These are phyloP conservation scores for Aspergillus sparsus DNA, from an alignment of 495 filamentous ascomycete genomes.

Conservation along the genomic window DNA sequence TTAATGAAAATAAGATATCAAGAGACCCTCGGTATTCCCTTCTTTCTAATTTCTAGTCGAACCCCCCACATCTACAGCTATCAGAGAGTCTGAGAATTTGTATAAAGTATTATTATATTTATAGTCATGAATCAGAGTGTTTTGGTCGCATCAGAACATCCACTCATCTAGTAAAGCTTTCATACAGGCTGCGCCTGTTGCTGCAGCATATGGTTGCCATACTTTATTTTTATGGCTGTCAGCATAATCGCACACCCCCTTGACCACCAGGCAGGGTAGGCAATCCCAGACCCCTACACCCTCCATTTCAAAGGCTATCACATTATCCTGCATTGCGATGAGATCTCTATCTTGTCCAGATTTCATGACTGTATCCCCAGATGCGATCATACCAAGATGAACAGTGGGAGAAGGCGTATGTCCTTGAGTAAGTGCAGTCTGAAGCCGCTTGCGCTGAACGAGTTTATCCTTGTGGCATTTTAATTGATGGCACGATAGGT, in stretches of 20 bases:
- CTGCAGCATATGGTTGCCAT: slow-evolving; percentile 44
- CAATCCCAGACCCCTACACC: slow-evolving; percentile 31
- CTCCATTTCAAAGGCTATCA: slow-evolving; percentile 38
- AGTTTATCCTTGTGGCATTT: slow-evolving; percentile 15
- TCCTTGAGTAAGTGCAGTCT: slow-evolving; percentile 3
- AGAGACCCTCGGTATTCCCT: too few species aligned
- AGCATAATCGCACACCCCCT: slow-evolving; percentile 44
- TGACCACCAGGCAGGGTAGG: slow-evolving; percentile 36
- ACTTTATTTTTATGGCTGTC: slow-evolving; percentile 44
- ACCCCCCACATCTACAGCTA: not conserved
- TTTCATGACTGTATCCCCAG: slow-evolving; percentile 35
- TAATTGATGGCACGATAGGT: slow-evolving; percentile 16
- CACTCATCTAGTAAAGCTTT: slow-evolving; percentile 29
- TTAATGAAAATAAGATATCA: too few species aligned
- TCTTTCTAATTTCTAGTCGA: too few species aligned
- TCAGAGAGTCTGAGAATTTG: not conserved
- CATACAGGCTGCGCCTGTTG: slow-evolving; percentile 33
- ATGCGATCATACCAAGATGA: slow-evolving; percentile 32
- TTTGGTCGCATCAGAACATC: slow-evolving; percentile 9
- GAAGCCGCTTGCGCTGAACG: slow-evolving; percentile 16
- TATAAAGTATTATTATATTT: not conserved
- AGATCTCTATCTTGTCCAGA: slow-evolving; percentile 34
- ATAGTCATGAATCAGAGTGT: not conserved
- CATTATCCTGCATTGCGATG: slow-evolving; percentile 17
- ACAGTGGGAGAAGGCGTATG: slow-evolving; percentile 14